These are phyloP conservation scores for Thermoascus crustaceus DNA, from an alignment of 2,329 filamentous ascomycete species.

Conservation along the genomic window DNA sequence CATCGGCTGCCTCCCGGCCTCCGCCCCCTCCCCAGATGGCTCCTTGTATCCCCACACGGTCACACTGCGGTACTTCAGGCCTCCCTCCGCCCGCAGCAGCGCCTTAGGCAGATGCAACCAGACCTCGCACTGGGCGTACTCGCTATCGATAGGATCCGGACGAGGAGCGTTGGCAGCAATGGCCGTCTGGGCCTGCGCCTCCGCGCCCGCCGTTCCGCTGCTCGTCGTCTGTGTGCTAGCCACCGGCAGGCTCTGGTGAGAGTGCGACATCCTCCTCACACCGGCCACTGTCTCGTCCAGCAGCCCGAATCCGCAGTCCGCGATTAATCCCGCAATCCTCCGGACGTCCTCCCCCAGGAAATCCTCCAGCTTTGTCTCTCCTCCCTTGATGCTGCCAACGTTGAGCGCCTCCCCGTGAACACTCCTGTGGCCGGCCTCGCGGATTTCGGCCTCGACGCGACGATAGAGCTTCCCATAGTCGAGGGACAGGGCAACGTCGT, in stretches of 20 bases:
- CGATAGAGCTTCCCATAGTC: conserved; percentile 43
- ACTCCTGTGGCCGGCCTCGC: conserved; percentile 18
- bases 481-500: conserved; percentile 38
- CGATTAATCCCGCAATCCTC: conserved; percentile 26
- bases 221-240: conserved; percentile 12
- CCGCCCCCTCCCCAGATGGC: conserved; percentile 12
- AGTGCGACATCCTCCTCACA: conserved; percentile 26
- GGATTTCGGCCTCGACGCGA: conserved; percentile 28
- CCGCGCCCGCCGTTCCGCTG: conserved; percentile 14
- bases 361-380: no score
- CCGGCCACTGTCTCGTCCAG: conserved; percentile 30
- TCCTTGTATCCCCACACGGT: conserved; percentile 26
- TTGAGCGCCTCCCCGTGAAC: conserved; percentile 20
- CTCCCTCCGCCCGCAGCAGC: conserved; percentile 35
- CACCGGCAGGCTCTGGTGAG: conserved; percentile 18
- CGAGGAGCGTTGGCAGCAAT: conserved; percentile 5
- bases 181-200: conserved; percentile 6
- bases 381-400: conserved; percentile 9
- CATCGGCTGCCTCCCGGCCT: conserved; percentile 19
- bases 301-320: conserved; percentile 25
- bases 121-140: conserved; percentile 30
- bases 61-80: conserved; percentile 31
- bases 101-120: conserved; percentile 37
- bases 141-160: conserved; percentile 17
- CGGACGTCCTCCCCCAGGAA: conserved; percentile 28